Evolutionary conservation across 352 stramenopile species (phyloP).

Genomic region (Globisporangium cederbergense): DNA sequence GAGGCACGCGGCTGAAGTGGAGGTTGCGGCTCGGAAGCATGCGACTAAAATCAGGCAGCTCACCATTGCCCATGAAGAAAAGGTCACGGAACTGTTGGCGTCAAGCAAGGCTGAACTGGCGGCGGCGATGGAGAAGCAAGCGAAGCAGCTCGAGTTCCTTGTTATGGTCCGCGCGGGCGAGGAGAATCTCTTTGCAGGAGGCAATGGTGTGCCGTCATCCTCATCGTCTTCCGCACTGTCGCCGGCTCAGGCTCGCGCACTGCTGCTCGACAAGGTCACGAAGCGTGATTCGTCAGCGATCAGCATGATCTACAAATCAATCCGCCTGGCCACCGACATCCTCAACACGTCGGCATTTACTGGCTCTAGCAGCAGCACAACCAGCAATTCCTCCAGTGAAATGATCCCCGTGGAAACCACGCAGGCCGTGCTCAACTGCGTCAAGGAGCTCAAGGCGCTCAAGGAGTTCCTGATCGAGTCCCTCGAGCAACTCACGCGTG

Average conservation of each 20-base stretch:
- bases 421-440: conserved; percentile 53
- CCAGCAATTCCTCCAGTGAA: conserved; percentile 20
- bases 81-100: background rate
- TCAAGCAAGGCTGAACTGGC: conserved; percentile 19
- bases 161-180: conserved; percentile 21
- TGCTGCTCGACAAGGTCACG: conserved; percentile 49
- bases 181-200: background rate
- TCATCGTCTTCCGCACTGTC: conserved; percentile 9
- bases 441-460: conserved; percentile 69
- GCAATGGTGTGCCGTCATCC: background rate
- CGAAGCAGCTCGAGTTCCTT: conserved; percentile 43
- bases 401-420: conserved; percentile 57
- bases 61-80: background rate
- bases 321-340: conserved; percentile 62
- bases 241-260: conserved; percentile 21
- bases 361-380: background rate
- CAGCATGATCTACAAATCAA: conserved; percentile 63
- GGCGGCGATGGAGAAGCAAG: conserved; percentile 37
- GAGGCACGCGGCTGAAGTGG: conserved; percentile 6
- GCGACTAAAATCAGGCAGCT: background rate
- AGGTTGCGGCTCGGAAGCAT: background rate
- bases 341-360: conserved; percentile 44
- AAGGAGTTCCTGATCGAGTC: conserved; percentile 67
- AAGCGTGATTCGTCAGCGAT: conserved; percentile 60
- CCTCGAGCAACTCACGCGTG: conserved; percentile 38